Conservation (phyloP, 1,284 basidiomycete genomes). For the Puccinia novopanici region DNA sequence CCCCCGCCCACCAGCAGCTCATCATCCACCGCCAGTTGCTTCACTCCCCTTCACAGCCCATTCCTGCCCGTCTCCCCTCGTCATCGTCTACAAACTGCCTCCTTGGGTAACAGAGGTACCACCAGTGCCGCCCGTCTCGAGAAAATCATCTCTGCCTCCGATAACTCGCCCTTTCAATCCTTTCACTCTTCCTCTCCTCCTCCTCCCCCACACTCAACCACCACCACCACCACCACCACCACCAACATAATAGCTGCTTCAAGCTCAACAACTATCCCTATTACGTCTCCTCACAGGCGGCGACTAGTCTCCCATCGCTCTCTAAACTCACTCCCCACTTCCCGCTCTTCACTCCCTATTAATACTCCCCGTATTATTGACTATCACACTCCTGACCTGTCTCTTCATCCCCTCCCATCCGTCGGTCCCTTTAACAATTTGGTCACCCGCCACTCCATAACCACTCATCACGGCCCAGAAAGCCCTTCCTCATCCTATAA, state of each 20-base stretch:
- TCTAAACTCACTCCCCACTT: background rate
- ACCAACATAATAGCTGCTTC: too few species aligned
- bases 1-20: background rate
- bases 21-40: background rate
- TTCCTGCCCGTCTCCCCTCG: slow-evolving; percentile 13
- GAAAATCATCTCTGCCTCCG: background rate
- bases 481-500: background rate
- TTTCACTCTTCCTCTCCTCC: slow-evolving; percentile 15
- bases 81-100: background rate
- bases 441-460: background rate
- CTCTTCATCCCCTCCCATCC: slow-evolving; percentile 2
- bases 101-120: slow-evolving; percentile 8
- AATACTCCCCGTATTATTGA: background rate
- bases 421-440: background rate
- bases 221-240: too few species aligned
- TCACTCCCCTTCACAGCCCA: slow-evolving; percentile 18
- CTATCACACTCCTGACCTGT: background rate
- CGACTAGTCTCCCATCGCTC: background rate
- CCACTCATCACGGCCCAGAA: background rate
- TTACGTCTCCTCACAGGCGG: background rate
- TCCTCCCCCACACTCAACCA: background rate
- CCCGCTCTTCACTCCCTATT: background rate
- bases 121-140: background rate
- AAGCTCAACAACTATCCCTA: too few species aligned
- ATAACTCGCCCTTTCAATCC: slow-evolving; percentile 4